phyloP scores from a whole-genome alignment of 345 rosid species.

The Nasturtium officinale region DNA sequence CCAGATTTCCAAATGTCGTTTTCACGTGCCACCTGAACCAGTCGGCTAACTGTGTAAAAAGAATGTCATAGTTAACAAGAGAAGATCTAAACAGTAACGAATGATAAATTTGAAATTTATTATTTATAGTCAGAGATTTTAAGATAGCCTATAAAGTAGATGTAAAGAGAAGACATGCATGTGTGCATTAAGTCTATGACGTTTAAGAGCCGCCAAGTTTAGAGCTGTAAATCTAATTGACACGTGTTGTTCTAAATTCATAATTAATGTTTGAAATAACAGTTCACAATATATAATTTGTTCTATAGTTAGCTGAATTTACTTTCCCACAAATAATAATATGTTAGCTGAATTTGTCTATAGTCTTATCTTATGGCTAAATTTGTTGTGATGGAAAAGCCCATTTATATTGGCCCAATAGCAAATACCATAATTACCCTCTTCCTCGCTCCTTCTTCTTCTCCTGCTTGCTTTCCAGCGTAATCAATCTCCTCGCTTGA shows the following conservation, averaged over 20 bases:
- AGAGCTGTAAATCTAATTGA: background rate
- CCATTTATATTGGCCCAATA: slow-evolving; percentile 1
- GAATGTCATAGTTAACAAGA: background rate
- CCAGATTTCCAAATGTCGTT: background rate
- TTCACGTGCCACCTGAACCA: background rate
- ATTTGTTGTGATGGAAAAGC: background rate
- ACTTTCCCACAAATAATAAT: background rate
- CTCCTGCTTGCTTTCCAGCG: background rate
- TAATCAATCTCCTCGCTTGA: background rate
- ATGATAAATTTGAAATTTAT: background rate
- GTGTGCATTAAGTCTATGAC: slow-evolving; percentile 6
- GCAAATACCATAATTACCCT: background rate
- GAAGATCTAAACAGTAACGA: background rate
- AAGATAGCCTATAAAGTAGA: slow-evolving; percentile 26
- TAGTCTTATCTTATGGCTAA: background rate
- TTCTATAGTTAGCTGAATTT: background rate
- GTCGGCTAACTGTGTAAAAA: background rate
- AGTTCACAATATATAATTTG: background rate
- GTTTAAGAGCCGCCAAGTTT: slow-evolving; percentile 28
- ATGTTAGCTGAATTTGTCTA: background rate
- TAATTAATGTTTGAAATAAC: slow-evolving; percentile 1
- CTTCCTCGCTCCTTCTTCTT: background rate
- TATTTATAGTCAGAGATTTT: background rate
- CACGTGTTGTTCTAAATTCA: background rate
- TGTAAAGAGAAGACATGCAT: slow-evolving; percentile 20